Conservation (phyloP, 2,329 filamentous ascomycete species). For the Salinomyces thailandicus region DNA sequence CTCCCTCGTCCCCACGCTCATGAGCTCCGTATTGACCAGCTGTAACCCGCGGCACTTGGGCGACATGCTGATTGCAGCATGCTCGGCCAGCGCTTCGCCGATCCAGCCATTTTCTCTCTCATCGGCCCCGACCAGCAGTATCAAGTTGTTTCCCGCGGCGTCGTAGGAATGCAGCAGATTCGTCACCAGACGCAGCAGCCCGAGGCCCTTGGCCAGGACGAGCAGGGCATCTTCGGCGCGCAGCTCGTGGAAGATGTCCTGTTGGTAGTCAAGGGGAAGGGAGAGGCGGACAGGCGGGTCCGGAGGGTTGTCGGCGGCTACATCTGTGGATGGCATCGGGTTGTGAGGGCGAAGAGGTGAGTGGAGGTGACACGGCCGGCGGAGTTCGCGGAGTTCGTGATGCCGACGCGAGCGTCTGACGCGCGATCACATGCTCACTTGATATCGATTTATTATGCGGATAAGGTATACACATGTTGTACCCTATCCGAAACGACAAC, state of each 20-base stretch:
- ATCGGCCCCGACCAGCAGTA: conserved; percentile 79
- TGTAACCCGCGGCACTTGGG: conserved; percentile 75
- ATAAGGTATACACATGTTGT: no score
- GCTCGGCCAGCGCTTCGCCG: conserved; percentile 88
- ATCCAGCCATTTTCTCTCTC: conserved; percentile 96
- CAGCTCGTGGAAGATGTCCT: conserved; percentile 85
- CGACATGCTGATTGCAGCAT: conserved; percentile 79
- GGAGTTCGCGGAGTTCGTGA: conserved; percentile 1
- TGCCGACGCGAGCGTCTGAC: not conserved
- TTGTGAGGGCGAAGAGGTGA: not conserved
- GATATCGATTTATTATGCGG: no score
- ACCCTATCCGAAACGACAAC: no score
- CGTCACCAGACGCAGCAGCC: conserved; percentile 83
- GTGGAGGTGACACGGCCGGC: not conserved
- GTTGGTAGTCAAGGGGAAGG: conserved; percentile 79
- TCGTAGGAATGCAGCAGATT: conserved; percentile 96
- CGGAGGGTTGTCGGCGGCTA: not conserved
- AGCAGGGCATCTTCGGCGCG: conserved; percentile 88
- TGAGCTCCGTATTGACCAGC: conserved; percentile 88
- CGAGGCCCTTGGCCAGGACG: conserved; percentile 80
- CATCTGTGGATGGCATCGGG: not conserved
- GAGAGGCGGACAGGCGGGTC: conserved; percentile 63
- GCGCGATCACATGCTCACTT: conserved; percentile 3
- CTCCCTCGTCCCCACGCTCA: conserved; percentile 75
- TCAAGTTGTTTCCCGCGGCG: conserved; percentile 84